Evolutionary conservation across 371 early-diverging fungal genomes (phyloP).

Genomic region (Umbelopsis sp.): DNA sequence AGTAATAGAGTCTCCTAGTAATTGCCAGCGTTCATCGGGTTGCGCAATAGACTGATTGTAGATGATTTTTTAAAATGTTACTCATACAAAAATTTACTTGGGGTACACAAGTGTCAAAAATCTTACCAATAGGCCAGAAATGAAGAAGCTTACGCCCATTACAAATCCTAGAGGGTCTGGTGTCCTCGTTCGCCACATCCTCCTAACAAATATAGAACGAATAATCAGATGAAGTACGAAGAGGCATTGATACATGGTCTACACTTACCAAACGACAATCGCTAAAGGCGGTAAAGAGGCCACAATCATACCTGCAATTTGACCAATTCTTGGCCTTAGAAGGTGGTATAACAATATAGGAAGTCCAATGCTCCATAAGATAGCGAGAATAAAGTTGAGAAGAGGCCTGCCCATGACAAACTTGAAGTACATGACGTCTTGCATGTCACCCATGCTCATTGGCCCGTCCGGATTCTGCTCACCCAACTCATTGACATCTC

Average conservation of each 20-base stretch:
- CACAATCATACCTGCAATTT: conserved; percentile 44
- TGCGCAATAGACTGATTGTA: conserved; percentile 45
- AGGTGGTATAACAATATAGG: conserved; percentile 40
- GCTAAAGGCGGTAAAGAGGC: conserved; percentile 39
- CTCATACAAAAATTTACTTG: background rate
- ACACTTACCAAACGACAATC: conserved; percentile 34
- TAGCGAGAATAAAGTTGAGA: conserved; percentile 37
- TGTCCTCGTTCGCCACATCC: conserved; percentile 30
- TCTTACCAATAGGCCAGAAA: conserved; percentile 37
- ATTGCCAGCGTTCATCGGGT: conserved; percentile 28
- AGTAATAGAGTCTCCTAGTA: conserved; percentile 30
- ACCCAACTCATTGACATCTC: conserved; percentile 1
- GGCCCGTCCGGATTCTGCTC: conserved; percentile 37
- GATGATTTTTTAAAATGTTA: background rate
- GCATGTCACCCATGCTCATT: conserved; percentile 35
- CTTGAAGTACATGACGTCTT: conserved; percentile 39
- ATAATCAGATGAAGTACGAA: background rate
- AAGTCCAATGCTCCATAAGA: conserved; percentile 44
- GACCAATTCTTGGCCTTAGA: conserved; percentile 33
- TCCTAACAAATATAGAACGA: conserved; percentile 18
- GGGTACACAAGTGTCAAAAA: background rate
- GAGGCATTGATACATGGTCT: background rate
- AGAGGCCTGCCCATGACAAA: conserved; percentile 40
- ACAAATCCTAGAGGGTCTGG: conserved; percentile 36
- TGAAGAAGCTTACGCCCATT: conserved; percentile 36